Conservation (phyloP, 108 stramenopile genomes). For the Nitzschia putrida region DNA sequence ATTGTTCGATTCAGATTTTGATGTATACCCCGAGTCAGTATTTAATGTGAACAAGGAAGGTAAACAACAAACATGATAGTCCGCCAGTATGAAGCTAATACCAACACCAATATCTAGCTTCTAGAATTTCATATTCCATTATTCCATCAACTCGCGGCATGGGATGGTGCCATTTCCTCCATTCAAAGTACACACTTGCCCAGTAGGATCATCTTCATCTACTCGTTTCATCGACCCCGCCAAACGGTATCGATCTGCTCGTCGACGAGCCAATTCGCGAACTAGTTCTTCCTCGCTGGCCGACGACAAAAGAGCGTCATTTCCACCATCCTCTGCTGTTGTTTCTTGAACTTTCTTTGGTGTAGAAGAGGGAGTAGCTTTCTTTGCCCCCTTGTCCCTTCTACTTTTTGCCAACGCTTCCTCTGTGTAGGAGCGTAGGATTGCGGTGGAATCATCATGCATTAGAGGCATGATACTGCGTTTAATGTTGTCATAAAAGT, state of each 20-base stretch:
- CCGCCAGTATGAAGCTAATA: no score
- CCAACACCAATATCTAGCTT: no score
- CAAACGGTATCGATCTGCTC: conserved; percentile 60
- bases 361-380: conserved; percentile 1
- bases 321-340: not conserved
- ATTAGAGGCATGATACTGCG: conserved; percentile 70
- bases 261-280: conserved; percentile 69
- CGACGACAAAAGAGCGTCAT: conserved; percentile 22
- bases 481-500: conserved; percentile 82
- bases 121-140: no score
- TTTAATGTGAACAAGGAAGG: no score
- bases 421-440: conserved; percentile 79
- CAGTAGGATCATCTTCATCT: conserved; percentile 59
- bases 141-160: conserved; percentile 79
- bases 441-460: conserved; percentile 83
- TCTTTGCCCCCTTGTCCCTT: conserved; percentile 43
- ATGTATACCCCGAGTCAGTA: no score
- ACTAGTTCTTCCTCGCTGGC: conserved; percentile 76
- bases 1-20: no score
- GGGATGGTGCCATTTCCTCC: conserved; percentile 78
- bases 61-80: no score
- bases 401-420: conserved; percentile 78
- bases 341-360: conserved; percentile 1
- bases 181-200: conserved; percentile 73
- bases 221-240: conserved; percentile 68